phyloP scores from a whole-genome alignment of 345 rosid species.

The Citrus trifoliata region DNA sequence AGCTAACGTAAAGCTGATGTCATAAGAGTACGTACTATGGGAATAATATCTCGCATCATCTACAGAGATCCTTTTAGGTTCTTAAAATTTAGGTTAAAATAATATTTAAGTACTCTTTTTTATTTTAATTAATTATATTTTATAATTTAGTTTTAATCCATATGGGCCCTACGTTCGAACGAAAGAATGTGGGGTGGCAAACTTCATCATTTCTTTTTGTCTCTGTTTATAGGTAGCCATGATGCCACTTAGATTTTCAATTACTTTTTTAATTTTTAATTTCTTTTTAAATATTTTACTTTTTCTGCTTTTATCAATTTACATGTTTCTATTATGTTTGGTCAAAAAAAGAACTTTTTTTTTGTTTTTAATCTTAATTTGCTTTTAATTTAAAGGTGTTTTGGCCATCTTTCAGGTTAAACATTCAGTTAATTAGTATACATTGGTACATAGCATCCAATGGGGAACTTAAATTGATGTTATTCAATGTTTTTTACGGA shows the following conservation, averaged over 20 bases:
- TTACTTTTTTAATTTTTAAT: not conserved
- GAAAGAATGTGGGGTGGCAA: slow-evolving; percentile 36
- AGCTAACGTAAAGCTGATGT: slow-evolving; percentile 34
- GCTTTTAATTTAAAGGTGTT: not conserved
- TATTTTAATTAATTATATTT: slow-evolving; percentile 2
- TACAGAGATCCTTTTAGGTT: not conserved
- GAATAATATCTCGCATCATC: slow-evolving; percentile 17
- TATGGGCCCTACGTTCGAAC: slow-evolving; percentile 31
- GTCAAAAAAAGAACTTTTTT: not conserved
- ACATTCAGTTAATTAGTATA: not conserved
- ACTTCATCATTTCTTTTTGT: slow-evolving; percentile 62
- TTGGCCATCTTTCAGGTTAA: no score
- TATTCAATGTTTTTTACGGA: not conserved
- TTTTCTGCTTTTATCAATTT: slow-evolving; percentile 4
- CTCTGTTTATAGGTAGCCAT: slow-evolving; percentile 44
- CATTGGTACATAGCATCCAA: not conserved
- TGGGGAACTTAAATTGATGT: not conserved
- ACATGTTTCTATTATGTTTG: slow-evolving; percentile 1
- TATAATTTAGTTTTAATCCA: slow-evolving; percentile 6
- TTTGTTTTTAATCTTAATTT: not conserved
- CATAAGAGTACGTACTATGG: slow-evolving; percentile 22
- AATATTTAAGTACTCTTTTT: slow-evolving; percentile 3
- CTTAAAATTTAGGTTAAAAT: not conserved
- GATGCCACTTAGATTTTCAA: slow-evolving; percentile 12
- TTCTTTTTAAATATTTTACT: not conserved